Percentiles rank a stretch among this genome's conserved stretches.
Conservation (phyloP, 1,139 yeast species). For the Nakaseomyces uthaithaninus region DNA sequence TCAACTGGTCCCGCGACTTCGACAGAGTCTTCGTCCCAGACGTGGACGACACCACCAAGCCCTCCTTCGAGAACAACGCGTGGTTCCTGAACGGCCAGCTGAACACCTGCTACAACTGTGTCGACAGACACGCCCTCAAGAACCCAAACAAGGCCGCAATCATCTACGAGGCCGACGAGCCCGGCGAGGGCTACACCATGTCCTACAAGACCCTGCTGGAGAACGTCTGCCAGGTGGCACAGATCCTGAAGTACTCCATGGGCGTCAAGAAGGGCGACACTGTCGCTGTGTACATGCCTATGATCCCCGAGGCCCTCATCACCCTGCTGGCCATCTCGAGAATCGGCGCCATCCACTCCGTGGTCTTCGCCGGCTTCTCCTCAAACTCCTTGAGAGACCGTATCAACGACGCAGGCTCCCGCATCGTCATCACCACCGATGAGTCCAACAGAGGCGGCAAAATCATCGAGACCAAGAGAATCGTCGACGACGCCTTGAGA, state of each 20-base stretch:
- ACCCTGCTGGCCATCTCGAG: constrained; percentile 67
- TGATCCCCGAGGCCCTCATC: constrained; percentile 75
- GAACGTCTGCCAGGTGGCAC: constrained; percentile 63
- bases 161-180: constrained; percentile 74
- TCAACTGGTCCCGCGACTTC: constrained; percentile 61
- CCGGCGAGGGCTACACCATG: constrained; percentile 51
- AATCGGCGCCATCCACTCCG: constrained; percentile 77
- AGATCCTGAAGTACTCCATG: constrained; percentile 47
- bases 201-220: constrained; percentile 66
- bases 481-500: constrained; percentile 72
- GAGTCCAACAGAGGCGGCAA: constrained; percentile 80
- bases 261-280: constrained; percentile 79
- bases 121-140: constrained; percentile 69
- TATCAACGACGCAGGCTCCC: constrained; percentile 67
- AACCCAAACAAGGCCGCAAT: constrained; percentile 71
- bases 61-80: constrained; percentile 55
- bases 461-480: constrained; percentile 72
- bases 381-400: constrained; percentile 70
- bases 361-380: constrained; percentile 77
- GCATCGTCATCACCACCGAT: constrained; percentile 68
- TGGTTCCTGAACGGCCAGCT: constrained; percentile 75
- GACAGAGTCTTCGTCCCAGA: constrained; percentile 50
- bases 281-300: constrained; percentile 78
- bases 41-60: constrained; percentile 33
- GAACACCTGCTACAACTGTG: constrained; percentile 70